A percentile compares a stretch with the other conserved stretches of the same genome.
Conservation (phyloP, 2,329 filamentous ascomycete species). For the Fusarium agapanthi region DNA sequence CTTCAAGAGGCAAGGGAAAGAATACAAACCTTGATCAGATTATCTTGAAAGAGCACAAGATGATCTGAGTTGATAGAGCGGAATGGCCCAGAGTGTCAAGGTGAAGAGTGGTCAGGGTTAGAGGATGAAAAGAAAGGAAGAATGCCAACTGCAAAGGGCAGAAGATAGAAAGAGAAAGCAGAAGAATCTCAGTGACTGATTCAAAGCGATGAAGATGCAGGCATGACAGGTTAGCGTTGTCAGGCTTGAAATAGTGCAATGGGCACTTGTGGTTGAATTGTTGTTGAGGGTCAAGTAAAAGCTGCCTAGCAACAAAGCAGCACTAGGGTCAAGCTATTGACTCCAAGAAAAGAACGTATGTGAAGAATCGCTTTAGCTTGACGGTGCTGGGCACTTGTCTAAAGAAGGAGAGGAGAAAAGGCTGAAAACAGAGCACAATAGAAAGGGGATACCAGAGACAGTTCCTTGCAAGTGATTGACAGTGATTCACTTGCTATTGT, state of each 20-base stretch:
- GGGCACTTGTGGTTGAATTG: background rate
- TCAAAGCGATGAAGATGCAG: background rate
- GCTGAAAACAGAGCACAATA: background rate
- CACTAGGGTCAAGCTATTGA: background rate
- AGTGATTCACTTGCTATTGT: background rate
- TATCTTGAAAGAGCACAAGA: background rate
- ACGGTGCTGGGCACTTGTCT: slow-evolving; percentile 1
- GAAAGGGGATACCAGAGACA: background rate
- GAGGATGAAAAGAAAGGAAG: background rate
- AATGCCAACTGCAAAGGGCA: background rate
- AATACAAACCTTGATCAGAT: background rate
- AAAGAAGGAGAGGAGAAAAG: background rate
- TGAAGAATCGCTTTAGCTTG: background rate
- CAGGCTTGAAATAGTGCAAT: background rate
- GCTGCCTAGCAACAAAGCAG: background rate
- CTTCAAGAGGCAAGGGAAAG: background rate
- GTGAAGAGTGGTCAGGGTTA: background rate
- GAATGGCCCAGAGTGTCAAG: background rate
- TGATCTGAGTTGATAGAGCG: background rate
- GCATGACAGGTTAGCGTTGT: background rate
- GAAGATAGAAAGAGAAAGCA: background rate
- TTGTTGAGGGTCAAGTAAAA: background rate
- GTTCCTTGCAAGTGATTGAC: background rate
- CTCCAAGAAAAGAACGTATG: background rate
- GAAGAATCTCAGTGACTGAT: background rate